phyloP scores from a whole-genome alignment of 164 flowering plant species.

The Chimonanthus salicifolius region DNA sequence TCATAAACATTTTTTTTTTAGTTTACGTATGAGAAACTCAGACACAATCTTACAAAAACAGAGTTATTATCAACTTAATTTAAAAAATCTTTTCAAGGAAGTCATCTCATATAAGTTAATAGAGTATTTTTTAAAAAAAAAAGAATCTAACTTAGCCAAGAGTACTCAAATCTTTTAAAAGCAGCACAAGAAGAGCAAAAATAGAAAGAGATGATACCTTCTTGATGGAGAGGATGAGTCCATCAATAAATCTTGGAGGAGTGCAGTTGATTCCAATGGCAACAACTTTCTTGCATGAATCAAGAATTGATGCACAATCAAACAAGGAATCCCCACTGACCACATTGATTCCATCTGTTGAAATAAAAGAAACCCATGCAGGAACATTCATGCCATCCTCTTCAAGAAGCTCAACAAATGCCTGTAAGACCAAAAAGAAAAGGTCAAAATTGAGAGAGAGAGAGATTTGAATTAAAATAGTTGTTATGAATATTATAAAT shows the following conservation, averaged over 20 bases:
- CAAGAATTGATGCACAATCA: conserved; percentile 68
- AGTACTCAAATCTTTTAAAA: no score
- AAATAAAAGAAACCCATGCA: conserved; percentile 81
- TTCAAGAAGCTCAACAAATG: conserved; percentile 69
- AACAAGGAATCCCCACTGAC: conserved; percentile 71
- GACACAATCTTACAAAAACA: not conserved
- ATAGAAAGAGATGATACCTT: conserved; percentile 36
- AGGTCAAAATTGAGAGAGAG: not conserved
- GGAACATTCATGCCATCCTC: conserved; percentile 69
- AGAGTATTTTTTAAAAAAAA: not conserved
- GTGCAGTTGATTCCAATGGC: conserved; percentile 93
- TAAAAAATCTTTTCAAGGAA: no score
- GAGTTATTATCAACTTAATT: not conserved
- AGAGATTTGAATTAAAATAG: not conserved
- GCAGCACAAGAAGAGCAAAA: no score
- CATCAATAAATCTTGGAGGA: conserved; percentile 73
- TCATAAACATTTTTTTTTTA: no score
- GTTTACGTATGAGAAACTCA: not conserved
- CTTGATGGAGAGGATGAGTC: conserved; percentile 40
- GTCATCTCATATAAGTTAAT: not conserved
- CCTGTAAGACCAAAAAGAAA: conserved; percentile 36
- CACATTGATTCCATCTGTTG: conserved; percentile 69
- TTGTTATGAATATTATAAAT: no score
- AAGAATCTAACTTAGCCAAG: not conserved
- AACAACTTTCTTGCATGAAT: conserved; percentile 61